Base-by-base conservation (phyloP, 768 basidiomycete genomes). In the Russula olivacea region DNA sequence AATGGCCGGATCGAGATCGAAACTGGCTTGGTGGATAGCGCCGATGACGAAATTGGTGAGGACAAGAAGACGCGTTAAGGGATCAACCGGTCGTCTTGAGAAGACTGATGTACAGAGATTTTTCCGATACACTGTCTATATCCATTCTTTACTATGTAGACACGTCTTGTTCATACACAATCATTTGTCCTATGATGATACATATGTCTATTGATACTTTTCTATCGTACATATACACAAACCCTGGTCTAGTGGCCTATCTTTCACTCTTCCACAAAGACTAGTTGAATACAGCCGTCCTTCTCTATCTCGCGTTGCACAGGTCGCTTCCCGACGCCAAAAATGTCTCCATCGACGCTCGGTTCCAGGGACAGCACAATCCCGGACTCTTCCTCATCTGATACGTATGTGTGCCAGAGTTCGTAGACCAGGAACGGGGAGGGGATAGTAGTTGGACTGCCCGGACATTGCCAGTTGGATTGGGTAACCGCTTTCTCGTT, bases 1-100 rank as follows among this genome's bases (percentile, higher is more conserved):
- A 83, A 79, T 9, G 85, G 83, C 0, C 72, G 74, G 55, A 81
- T 92, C 56, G 73, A 80, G 58, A 82, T 89, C 66, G 79, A 80
- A 38, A 85, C 80, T 66, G 75, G 76, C 47, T 72, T 87, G 28
- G 63, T 83, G 43, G 23, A 23, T 10, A 62, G 10, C 19, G 55
- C 64, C 1, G 64, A 54, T 30, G 63, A 58, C 2, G 63, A 60
- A 1, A 21, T 64, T 28, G 34, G 36, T 0, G 63, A 52, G 59
- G 59, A 48, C 19, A 48, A 53, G 14, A 64, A 64, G 47, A 43
- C 45, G 38, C 58, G 58, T 32, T 64, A 43, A 53, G 25, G 25
- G n/a, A 25, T 1, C 11, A 4, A 30, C 50, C 4, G 10, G 15
- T 43, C 41, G 2, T 41, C 23, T 40, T 19, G 8, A 30, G 34